Percentiles rank a stretch among this genome's conserved stretches.
phyloP scores from a whole-genome alignment of 768 basidiomycete genomes.

The Sistotremastrum suecicum region DNA sequence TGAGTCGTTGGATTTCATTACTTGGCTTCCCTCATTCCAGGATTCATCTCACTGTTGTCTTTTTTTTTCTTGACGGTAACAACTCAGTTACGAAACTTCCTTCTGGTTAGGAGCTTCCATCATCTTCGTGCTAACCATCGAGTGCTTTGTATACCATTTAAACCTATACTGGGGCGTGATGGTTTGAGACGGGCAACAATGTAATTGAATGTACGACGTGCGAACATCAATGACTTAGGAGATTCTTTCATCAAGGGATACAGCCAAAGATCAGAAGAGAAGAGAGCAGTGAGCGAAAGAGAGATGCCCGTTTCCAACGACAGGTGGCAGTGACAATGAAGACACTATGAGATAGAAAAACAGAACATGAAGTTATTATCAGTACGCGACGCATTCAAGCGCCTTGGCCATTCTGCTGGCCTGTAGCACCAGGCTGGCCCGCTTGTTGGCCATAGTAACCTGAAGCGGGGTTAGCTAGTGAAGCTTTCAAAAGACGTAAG shows the following conservation, averaged over 20 bases:
- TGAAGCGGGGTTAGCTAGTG: constrained; percentile 16
- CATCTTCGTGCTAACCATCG: too few relatives aligned
- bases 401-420: constrained; percentile 21
- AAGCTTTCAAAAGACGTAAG: background rate
- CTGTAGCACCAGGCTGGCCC: constrained; percentile 43
- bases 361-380: constrained; percentile 3
- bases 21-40: constrained; percentile 1
- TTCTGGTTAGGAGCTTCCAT: too few relatives aligned
- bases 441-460: constrained; percentile 76
- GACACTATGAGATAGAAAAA: constrained; percentile 1
- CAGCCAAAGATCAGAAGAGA: background rate
- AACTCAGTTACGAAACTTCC: background rate
- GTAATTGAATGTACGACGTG: background rate
- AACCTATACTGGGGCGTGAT: too few relatives aligned
- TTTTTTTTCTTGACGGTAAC: constrained; percentile 1
- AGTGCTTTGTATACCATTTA: too few relatives aligned
- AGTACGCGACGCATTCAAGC: background rate
- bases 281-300: constrained; percentile 3
- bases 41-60: background rate
- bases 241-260: background rate
- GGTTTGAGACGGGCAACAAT: constrained; percentile 2
- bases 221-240: background rate
- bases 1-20: constrained; percentile 2
- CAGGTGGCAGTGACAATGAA: constrained; percentile 4
- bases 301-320: background rate